phyloP scores from a whole-genome alignment of 768 basidiomycete species.

The Gymnopilus dilepis region DNA sequence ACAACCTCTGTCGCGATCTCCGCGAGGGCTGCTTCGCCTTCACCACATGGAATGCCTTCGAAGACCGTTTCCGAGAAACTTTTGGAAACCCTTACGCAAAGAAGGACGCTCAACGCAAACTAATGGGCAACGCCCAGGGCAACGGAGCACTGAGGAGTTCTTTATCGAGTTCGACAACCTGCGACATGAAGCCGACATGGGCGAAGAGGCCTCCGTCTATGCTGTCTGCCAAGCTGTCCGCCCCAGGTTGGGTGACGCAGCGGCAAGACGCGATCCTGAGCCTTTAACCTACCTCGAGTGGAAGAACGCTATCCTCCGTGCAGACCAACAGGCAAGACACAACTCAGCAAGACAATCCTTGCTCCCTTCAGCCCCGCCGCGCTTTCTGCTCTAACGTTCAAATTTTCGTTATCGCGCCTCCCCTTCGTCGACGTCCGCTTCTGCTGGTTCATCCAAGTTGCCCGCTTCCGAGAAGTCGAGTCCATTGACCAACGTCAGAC shows the following conservation, averaged over 20 bases:
- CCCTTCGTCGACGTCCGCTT: background rate
- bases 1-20: background rate
- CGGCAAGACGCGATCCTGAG: background rate
- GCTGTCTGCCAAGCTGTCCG: background rate
- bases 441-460: background rate
- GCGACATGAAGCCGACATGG: background rate
- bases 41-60: too few relatives aligned
- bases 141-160: background rate
- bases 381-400: background rate
- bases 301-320: background rate
- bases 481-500: background rate
- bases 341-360: background rate
- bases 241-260: background rate
- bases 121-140: too few relatives aligned
- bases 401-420: background rate
- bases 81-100: too few relatives aligned
- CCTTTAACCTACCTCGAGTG: background rate
- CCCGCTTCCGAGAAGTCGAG: background rate
- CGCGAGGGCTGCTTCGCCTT: too few relatives aligned
- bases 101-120: too few relatives aligned
- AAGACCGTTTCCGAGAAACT: too few relatives aligned
- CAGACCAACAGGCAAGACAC: background rate
- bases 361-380: background rate
- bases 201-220: background rate
- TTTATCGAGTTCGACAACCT: conserved; percentile 8